Conservation (phyloP, 306 rosid genomes). For the cucumber (Cucumis sativus) region Cucumber_9930_V3 NC_026656.2:17136501-17137000, state of each 20-base stretch:
- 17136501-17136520: not conserved
- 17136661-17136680: not conserved
- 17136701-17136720: slow-evolving; percentile 3
- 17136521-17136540: not conserved
- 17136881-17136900: not conserved
- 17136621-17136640: not conserved
- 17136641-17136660: not conserved
- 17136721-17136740: not conserved
- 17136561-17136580: not conserved
- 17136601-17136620: not conserved
- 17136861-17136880: not conserved
- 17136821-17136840: too few species aligned
- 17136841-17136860: too few species aligned
- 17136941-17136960: not conserved
- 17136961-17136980: not conserved
- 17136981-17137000: not conserved
- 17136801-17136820: not conserved
- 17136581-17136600: not conserved
- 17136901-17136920: not conserved
- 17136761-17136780: not conserved
- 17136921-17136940: not conserved
- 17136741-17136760: not conserved
- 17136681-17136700: not conserved
- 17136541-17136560: too few species aligned
- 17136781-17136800: not conserved